Evolutionary conservation across 768 basidiomycete species (phyloP).

Genomic region (Tylopilus sp.): DNA sequence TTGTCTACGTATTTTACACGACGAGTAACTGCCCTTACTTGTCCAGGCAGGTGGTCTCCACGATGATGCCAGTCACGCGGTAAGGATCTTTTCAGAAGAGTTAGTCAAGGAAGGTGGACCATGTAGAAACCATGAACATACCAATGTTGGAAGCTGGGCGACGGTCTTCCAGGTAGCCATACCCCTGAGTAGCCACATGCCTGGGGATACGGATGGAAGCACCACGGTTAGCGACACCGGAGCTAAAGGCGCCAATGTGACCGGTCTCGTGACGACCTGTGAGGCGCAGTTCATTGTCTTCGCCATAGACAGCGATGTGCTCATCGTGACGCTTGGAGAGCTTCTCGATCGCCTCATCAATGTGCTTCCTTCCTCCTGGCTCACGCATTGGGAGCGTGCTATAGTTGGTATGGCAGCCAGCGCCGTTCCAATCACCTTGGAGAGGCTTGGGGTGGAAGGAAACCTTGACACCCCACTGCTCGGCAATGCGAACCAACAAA

Average conservation of each 20-base stretch:
- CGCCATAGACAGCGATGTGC: conserved; percentile 97
- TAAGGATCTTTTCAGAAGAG: conserved; percentile 69
- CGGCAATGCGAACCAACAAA: conserved; percentile 92
- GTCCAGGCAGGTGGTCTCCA: conserved; percentile 81
- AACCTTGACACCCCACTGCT: conserved; percentile 96
- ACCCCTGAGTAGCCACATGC: conserved; percentile 88
- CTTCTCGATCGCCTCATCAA: conserved; percentile 93
- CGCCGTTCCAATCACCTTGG: conserved; percentile 98
- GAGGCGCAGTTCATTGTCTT: conserved; percentile 94
- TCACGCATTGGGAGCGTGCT: conserved; percentile 94
- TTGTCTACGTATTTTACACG: conserved; percentile 10
- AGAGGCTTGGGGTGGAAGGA: conserved; percentile 99
- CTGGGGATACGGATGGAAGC: conserved; percentile 95
- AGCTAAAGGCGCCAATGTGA: conserved; percentile 86
- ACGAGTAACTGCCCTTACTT: conserved; percentile 36
- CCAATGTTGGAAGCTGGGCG: conserved; percentile 98
- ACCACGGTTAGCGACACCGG: conserved; percentile 96
- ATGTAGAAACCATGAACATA: conserved; percentile 28
- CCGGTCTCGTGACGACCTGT: conserved; percentile 98
- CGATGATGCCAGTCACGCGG: conserved; percentile 84
- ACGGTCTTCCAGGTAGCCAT: conserved; percentile 94
- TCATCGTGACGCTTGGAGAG: conserved; percentile 85
- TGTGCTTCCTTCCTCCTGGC: conserved; percentile 86
- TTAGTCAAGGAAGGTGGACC: not conserved
- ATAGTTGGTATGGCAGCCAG: conserved; percentile 98